Evolutionary conservation across 805 yeast genomes (phyloP), one percentile per base, ranked within the genome.

Genomic region (Blastobotrys robertii): DNA sequence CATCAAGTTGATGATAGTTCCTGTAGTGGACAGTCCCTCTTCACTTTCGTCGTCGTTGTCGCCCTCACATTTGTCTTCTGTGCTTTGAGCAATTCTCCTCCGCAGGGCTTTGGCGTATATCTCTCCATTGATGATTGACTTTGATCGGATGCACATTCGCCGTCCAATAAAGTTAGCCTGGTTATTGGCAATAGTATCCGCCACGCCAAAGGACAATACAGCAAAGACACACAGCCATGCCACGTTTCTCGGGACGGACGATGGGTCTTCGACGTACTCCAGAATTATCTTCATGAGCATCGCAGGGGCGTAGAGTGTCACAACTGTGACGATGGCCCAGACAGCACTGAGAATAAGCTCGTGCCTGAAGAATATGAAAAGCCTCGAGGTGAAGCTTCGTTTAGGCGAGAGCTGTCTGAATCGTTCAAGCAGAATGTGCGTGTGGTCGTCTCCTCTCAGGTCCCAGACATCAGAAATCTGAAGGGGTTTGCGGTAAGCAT

Each of bases 1-100:
- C 66, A 90, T 87, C 54, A 88, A 71, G 58, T 90, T 90, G 58
- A 90, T 88, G 50, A 90, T 84, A 11, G 95, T 86, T 50, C 97
- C 97, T 39, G 84, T 61, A 57, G 86, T 92, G 15, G 56, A 50
- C 16, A 13, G 42, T 13, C 22, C 30, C 25, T 35, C 13, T 19
- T 46, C 31, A 14, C 46, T 46, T 28, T 48, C 52, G 10, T 47
- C 49, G 10, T 38, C 12, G 9, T 14, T 15, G 14, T 31, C 35
- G 5, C 19, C 30, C 4, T 6, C 37, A 10, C 8, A 22, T 5
- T 16, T 14, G 15, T 12, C 28, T 30, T 38, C 25, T 4, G 25
- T 19, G 25, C 25, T 19, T 6, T 19, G 25, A 19, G 25, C 25
- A 6, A 19, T 19, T 19, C 25, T 38, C 25, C 41, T 10, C n/a